Conservation (phyloP, 73 alveolate species). For the Breviolum minutum region DNA sequence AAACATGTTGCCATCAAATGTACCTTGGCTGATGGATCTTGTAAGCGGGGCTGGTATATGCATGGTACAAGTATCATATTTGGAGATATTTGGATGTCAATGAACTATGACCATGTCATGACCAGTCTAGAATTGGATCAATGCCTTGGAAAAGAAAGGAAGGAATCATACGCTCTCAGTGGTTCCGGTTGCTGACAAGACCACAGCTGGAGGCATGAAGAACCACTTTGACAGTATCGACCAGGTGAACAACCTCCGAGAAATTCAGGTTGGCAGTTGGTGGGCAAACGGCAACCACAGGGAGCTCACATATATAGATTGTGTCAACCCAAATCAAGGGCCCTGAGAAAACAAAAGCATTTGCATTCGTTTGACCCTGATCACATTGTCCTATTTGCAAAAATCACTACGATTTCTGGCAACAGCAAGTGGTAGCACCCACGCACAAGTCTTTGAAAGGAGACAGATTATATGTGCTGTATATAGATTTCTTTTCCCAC, state of each 20-base stretch:
- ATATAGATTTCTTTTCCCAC: too few relatives aligned
- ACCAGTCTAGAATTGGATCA: neutral
- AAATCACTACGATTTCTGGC: neutral
- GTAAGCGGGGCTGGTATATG: neutral
- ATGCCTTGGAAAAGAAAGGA: neutral
- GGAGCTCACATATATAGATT: too few relatives aligned
- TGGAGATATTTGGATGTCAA: neutral
- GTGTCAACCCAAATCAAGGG: too few relatives aligned
- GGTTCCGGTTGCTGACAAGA: neutral
- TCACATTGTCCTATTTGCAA: slow-evolving; percentile 89
- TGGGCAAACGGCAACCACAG: neutral
- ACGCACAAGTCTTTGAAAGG: too few relatives aligned
- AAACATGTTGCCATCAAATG: slow-evolving; percentile 98
- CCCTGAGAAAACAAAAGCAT: too few relatives aligned
- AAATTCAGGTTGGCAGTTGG: slow-evolving; percentile 95
- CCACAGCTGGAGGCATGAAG: slow-evolving; percentile 96
- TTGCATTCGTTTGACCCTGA: too few relatives aligned
- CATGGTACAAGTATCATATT: neutral
- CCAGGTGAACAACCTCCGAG: slow-evolving; percentile 97
- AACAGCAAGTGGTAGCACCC: neutral
- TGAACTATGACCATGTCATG: too few relatives aligned
- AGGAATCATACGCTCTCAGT: neutral
- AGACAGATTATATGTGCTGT: too few relatives aligned
- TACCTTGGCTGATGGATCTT: neutral
- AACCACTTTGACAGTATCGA: slow-evolving; percentile 97